Percentiles rank a stretch among this genome's conserved stretches.
Evolutionary conservation across 495 filamentous ascomycete species (phyloP).

Genomic region (Aspergillus bridgeri): DNA sequence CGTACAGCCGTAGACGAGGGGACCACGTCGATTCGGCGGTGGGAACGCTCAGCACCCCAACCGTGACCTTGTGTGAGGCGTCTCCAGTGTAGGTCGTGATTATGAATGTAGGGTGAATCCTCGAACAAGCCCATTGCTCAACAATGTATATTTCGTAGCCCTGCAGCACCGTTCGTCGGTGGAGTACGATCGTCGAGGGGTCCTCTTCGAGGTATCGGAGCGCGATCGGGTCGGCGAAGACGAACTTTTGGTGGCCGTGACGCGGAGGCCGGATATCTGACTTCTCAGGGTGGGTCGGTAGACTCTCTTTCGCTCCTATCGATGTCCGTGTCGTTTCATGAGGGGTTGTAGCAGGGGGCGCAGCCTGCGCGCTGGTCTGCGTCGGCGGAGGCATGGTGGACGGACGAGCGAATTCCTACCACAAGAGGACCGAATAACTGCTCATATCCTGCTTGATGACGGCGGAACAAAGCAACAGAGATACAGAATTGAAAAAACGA

Average conservation of each 20-base stretch:
- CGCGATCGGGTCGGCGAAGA: slow-evolving; percentile 72
- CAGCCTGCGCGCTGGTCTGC: slow-evolving; percentile 23
- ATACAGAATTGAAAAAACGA: not conserved
- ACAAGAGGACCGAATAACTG: slow-evolving; percentile 6
- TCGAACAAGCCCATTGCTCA: slow-evolving; percentile 96
- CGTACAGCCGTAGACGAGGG: slow-evolving; percentile 72
- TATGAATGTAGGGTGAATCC: slow-evolving; percentile 82
- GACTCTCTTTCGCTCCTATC: slow-evolving; percentile 23
- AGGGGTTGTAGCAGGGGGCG: slow-evolving; percentile 12
- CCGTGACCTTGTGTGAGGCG: slow-evolving; percentile 67
- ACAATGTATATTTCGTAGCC: slow-evolving; percentile 95
- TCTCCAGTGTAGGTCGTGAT: slow-evolving; percentile 95
- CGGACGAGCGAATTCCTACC: slow-evolving; percentile 3
- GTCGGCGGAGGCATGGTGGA: slow-evolving; percentile 20
- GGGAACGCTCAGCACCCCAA: slow-evolving; percentile 81
- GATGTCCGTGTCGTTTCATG: slow-evolving; percentile 25
- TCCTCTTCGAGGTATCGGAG: slow-evolving; percentile 90
- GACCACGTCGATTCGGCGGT: slow-evolving; percentile 81
- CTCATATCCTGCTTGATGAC: slow-evolving; percentile 6
- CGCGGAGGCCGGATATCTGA: slow-evolving; percentile 17
- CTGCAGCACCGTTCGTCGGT: slow-evolving; percentile 61
- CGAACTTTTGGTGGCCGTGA: slow-evolving; percentile 50
- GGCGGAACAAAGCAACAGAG: not conserved
- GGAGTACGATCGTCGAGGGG: slow-evolving; percentile 67
- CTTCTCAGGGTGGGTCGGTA: slow-evolving; percentile 19